Evolutionary conservation across 768 basidiomycete genomes (phyloP).

Genomic region (Suillus cothurnatus): DNA sequence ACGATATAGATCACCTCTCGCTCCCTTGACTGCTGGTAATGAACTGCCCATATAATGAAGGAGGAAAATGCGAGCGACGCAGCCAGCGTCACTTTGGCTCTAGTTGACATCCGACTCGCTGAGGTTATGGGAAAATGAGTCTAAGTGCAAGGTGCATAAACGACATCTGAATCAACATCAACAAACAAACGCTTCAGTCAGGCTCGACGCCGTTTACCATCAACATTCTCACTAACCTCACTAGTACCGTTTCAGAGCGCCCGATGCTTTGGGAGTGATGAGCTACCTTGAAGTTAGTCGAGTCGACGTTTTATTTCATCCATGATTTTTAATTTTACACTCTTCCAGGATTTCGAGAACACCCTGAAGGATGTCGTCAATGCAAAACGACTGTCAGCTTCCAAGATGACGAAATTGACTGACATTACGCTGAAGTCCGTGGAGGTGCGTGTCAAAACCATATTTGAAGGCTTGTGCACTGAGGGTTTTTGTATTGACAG

Average conservation of each 20-base stretch:
- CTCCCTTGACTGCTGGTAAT: conserved; percentile 83
- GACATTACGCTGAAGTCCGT: conserved; percentile 78
- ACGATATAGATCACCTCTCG: conserved; percentile 58
- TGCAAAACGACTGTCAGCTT: conserved; percentile 82
- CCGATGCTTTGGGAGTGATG: conserved; percentile 37
- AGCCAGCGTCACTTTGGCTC: conserved; percentile 75
- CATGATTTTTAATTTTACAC: conserved; percentile 9
- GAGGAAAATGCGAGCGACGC: conserved; percentile 64
- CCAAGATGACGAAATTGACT: conserved; percentile 79
- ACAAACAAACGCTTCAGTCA: conserved; percentile 39
- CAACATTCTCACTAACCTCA: conserved; percentile 9
- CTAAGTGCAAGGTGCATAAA: conserved; percentile 2
- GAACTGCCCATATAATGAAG: conserved; percentile 86
- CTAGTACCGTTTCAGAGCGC: conserved; percentile 13
- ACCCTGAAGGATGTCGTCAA: conserved; percentile 80
- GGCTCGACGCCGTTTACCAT: conserved; percentile 8
- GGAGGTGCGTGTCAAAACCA: conserved; percentile 52
- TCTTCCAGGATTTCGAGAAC: conserved; percentile 72
- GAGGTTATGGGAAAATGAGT: conserved; percentile 6
- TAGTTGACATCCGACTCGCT: conserved; percentile 64
- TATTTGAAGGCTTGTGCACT: not conserved
- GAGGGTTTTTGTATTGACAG: conserved; percentile 40
- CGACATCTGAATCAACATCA: conserved; percentile 31
- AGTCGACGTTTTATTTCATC: not conserved
- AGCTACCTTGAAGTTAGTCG: conserved; percentile 42